Evolutionary conservation across 352 stramenopile species (phyloP), one percentile per base, ranked within the genome.

Genomic region (Peronosclerospora sorghi): DNA sequence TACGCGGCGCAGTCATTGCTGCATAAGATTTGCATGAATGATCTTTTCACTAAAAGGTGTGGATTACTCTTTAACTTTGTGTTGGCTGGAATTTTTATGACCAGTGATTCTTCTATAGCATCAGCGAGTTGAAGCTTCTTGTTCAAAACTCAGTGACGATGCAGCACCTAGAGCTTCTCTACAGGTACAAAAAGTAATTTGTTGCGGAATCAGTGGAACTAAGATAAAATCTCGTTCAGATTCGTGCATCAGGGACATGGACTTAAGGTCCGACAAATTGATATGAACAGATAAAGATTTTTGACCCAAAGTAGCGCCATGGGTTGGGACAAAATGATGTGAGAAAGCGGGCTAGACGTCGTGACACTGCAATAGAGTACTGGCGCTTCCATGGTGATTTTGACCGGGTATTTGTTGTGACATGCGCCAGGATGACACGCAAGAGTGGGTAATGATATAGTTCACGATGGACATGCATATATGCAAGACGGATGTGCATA

Each of bases 1-100:
- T 81, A 71, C 40, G 68, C 71, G 20, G 71, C 76, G 18, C 76
- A 88, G 42, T 85, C 73, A 5, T 45, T 86, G 9, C 53, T 88
- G 5, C 67, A 88, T 45, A 76, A 70, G 35, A 64, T 86, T 13
- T 73, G 61, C 12, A 56, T 86, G 15, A 51, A 71, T 30, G 74
- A 83, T 35, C 40, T 87, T 23, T 62, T 70, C 13, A 64, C 28
- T 1, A 72, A 58, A 55, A 60, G 62, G 68, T 81, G 44, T 9
- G 32, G 1, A 35, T 4, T 24, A 35, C 21, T 5, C 6, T 18
- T 19, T n/a, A n/a, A 19, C 10, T 35, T 17, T 17, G 30, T 0
- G 17, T 20, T 35, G n/a, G 30, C 1, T 35, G 8, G n/a, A n/a
- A n/a, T n/a, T n/a, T n/a, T n/a, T n/a, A n/a, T 35, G 13, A 15